phyloP scores from a whole-genome alignment of 306 rosid species.

The Dalbergia oliveri region DNA sequence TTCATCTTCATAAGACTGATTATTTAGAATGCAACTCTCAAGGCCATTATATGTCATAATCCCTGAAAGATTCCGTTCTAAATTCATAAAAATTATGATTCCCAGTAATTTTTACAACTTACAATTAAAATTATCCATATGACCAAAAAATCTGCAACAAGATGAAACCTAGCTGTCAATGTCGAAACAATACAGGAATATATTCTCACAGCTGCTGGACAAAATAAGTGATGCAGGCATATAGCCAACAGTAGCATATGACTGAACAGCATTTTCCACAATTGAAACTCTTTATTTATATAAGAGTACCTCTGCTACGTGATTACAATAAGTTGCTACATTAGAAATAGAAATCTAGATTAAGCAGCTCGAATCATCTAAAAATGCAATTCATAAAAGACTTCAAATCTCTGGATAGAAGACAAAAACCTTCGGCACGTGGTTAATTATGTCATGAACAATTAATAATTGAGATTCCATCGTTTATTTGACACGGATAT shows the following conservation, averaged over 20 bases:
- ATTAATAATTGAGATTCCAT: conserved; percentile 44
- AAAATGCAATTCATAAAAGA: conserved; percentile 20
- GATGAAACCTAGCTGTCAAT: conserved; percentile 41
- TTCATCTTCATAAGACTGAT: conserved; percentile 74
- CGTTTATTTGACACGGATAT: conserved; percentile 33
- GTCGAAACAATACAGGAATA: conserved; percentile 51
- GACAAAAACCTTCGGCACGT: not conserved
- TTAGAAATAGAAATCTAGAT: conserved; percentile 5
- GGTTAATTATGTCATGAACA: conserved; percentile 5
- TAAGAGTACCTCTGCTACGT: conserved; percentile 13
- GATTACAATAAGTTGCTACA: conserved; percentile 12
- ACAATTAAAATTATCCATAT: conserved; percentile 13
- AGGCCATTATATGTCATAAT: conserved; percentile 90
- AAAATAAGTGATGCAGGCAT: conserved; percentile 48
- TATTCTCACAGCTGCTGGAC: conserved; percentile 44
- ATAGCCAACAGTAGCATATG: conserved; percentile 45
- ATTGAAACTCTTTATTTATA: conserved; percentile 16
- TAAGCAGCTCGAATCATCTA: conserved; percentile 21
- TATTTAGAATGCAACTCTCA: conserved; percentile 80
- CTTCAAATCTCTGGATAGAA: conserved; percentile 7
- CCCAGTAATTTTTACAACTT: not conserved
- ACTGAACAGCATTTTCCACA: conserved; percentile 21
- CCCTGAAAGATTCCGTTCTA: conserved; percentile 64
- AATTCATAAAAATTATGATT: conserved; percentile 22
- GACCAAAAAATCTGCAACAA: conserved; percentile 14